These are phyloP conservation scores for Brasenia schreberi DNA, from an alignment of 164 flowering plant genomes.

Conservation along the genomic window DNA sequence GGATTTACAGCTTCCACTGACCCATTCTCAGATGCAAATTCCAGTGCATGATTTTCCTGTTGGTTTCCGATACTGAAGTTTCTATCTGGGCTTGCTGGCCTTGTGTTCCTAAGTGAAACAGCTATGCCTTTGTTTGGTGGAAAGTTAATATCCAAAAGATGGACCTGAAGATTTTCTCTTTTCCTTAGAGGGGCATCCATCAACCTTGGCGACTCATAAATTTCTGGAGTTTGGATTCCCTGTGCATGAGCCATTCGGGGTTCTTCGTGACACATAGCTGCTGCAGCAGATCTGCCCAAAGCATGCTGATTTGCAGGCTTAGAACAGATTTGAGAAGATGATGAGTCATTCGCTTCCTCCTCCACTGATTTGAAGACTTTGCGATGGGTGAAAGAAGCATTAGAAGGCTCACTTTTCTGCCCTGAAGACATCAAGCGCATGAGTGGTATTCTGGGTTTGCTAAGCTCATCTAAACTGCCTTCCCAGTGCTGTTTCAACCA, in stretches of 20 bases:
- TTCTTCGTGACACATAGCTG: neutral
- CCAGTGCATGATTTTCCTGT: constrained; percentile 27
- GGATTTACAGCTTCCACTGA: neutral
- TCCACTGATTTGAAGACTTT: constrained; percentile 71
- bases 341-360: constrained; percentile 34
- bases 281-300: neutral
- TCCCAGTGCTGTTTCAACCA: constrained; percentile 99
- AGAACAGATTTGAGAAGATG: constrained; percentile 39
- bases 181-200: constrained; percentile 36
- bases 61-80: constrained; percentile 3
- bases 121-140: constrained; percentile 49
- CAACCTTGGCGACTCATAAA: constrained; percentile 69
- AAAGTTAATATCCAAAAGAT: constrained; percentile 82
- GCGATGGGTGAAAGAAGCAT: constrained; percentile 69
- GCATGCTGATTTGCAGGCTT: constrained; percentile 22
- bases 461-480: constrained; percentile 85
- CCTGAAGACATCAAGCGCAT: constrained; percentile 80
- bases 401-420: constrained; percentile 79
- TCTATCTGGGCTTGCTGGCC: neutral
- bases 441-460: constrained; percentile 76
- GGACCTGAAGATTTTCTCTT: constrained; percentile 36
- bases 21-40: constrained; percentile 6
- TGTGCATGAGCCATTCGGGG: constrained; percentile 26
- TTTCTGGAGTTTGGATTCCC: constrained; percentile 89
- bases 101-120: neutral